Base-by-base conservation (phyloP, 2,329 filamentous ascomycete genomes). In the Coniochaeta hoffmannii region DNA sequence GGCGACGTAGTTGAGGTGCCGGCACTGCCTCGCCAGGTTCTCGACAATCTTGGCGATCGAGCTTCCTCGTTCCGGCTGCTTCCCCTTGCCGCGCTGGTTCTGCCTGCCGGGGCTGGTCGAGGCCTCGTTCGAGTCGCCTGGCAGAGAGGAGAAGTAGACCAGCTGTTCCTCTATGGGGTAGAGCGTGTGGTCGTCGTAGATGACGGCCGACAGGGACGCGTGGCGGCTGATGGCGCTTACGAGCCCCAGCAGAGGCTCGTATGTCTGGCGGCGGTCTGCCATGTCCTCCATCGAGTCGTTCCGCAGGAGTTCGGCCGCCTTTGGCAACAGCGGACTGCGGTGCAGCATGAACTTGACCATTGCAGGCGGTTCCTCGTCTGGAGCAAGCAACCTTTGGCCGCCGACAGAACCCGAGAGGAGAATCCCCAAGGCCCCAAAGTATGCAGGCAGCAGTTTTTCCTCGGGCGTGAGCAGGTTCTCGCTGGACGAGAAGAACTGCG, bases 221-320 rank as follows among this genome's bases (percentile, higher is more conserved):
- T 75, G 69, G 6, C 50, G 58, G 2, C 63, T 63, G 11, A 79
- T 55, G 0, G 62, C 58, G 2, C 64, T 55, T 2, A 79, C 53
- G 55, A 80, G 73, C 22, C 65, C 62, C 8, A 79, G 58, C 3
- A 76, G 59, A 2, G 63, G 64, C 7, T 63, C 59, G 57, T 78
- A 76, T 0, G 78, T 58, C 0, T 57, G 28, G 8, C 51, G 41
- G 1, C 60, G 60, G 1, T 44, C 35, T 14, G 60, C 53, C 4
- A 69, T 64, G 12, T 70, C 68, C 3, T 67, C 58, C 5, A 68
- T 59, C 5, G 61, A 60, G 1, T 63, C 61, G 34, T 64, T 60
- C 2, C 62, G 61, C 1, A 68, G 58, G 3, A 66, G 31, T 44
- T 66, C 63, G 3, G 58, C 60, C 1, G 61, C 59, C 32, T 60